Evolutionary conservation across 2,329 filamentous ascomycete species (phyloP).

Genomic region (Dactylellina sp.): DNA sequence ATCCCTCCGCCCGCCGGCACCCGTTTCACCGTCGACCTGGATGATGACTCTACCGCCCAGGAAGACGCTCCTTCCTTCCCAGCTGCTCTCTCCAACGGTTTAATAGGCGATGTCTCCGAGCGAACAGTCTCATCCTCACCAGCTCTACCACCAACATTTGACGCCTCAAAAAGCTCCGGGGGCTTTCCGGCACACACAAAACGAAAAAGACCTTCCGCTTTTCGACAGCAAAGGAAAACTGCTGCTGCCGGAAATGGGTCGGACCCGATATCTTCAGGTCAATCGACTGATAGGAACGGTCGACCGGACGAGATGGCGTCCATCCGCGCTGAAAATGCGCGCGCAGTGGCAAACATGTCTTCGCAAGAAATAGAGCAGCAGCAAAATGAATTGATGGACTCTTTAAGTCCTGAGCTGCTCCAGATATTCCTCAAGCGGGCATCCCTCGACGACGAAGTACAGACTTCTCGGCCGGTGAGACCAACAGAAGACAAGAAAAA

Average conservation of each 20-base stretch:
- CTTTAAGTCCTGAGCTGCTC: conserved; percentile 79
- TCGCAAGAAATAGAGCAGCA: conserved; percentile 83
- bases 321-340: conserved; percentile 86
- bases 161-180: conserved; percentile 30
- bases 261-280: conserved; percentile 56
- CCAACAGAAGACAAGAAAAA: conserved; percentile 22
- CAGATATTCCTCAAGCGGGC: conserved; percentile 80
- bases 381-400: conserved; percentile 81
- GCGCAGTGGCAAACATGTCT: conserved; percentile 81
- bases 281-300: conserved; percentile 53
- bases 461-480: conserved; percentile 25
- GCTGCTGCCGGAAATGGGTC: conserved; percentile 60
- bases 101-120: conserved; percentile 46
- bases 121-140: conserved; percentile 30
- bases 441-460: conserved; percentile 74
- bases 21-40: conserved; percentile 44
- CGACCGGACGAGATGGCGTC: conserved; percentile 73
- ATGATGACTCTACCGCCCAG: conserved; percentile 13
- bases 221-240: conserved; percentile 71
- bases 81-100: conserved; percentile 12
- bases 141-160: conserved; percentile 28
- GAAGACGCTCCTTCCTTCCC: conserved; percentile 6
- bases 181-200: conserved; percentile 93
- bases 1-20: conserved; percentile 46
- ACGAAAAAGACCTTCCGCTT: conserved; percentile 77